phyloP scores from a whole-genome alignment of 2,329 filamentous ascomycete genomes.

The Fusarium sp. region DNA sequence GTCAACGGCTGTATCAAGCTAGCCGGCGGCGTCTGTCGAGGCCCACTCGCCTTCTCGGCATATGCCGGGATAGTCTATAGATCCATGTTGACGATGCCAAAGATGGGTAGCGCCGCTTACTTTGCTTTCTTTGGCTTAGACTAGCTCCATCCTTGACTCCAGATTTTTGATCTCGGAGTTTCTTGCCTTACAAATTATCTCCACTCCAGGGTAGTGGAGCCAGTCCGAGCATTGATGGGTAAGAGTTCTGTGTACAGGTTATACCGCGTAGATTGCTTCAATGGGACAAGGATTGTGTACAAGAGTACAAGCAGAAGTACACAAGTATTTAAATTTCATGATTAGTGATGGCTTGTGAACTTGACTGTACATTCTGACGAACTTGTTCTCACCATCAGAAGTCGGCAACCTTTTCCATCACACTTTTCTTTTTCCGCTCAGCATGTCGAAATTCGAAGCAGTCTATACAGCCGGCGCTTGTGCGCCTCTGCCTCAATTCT shows the following conservation, averaged over 20 bases:
- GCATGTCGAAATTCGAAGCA: background rate
- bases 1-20: accelerated
- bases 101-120: background rate
- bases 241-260: too few relatives aligned
- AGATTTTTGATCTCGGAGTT: background rate
- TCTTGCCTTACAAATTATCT: background rate
- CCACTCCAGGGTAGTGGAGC: background rate
- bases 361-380: too few relatives aligned
- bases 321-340: too few relatives aligned
- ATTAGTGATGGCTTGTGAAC: too few relatives aligned
- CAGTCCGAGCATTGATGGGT: too few relatives aligned
- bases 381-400: accelerated
- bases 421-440: too few relatives aligned
- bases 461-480: background rate
- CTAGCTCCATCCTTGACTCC: background rate
- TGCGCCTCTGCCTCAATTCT: background rate
- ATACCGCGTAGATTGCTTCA: too few relatives aligned
- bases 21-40: background rate
- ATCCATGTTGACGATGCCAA: background rate
- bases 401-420: too few relatives aligned
- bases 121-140: background rate
- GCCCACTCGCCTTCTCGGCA: background rate
- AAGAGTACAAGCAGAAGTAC: too few relatives aligned
- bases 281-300: too few relatives aligned
- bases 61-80: background rate